Percentiles rank a stretch among this genome's conserved stretches.
phyloP scores from a whole-genome alignment of 352 stramenopile species.

The Globisporangium okanoganense region DNA sequence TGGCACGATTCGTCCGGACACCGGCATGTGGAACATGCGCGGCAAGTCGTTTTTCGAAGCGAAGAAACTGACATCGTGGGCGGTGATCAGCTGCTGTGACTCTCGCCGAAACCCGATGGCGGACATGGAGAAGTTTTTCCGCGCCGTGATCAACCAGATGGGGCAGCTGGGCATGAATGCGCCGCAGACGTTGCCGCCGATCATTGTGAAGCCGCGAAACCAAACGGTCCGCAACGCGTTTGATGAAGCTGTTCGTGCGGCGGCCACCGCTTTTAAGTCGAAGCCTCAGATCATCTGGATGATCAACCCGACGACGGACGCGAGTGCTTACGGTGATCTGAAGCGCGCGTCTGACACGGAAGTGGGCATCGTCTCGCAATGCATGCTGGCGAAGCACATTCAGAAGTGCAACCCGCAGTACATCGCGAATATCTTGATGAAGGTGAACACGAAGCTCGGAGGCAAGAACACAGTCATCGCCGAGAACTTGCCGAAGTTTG shows the following conservation, averaged over 20 bases:
- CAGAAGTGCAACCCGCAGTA: constrained; percentile 55
- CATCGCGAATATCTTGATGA: constrained; percentile 71
- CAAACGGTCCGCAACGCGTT: constrained; percentile 38
- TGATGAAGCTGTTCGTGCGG: constrained; percentile 29
- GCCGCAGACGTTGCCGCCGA: constrained; percentile 28
- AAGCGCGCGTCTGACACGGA: constrained; percentile 74
- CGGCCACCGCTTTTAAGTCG: constrained; percentile 22
- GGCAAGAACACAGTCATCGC: constrained; percentile 59
- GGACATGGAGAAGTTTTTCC: constrained; percentile 54
- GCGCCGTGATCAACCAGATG: constrained; percentile 48
- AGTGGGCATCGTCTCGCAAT: constrained; percentile 73
- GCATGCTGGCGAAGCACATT: constrained; percentile 70
- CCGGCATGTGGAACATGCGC: constrained; percentile 73
- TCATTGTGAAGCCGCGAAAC: constrained; percentile 37
- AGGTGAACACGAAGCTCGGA: constrained; percentile 78
- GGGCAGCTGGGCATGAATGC: constrained; percentile 51
- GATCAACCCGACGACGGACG: constrained; percentile 44
- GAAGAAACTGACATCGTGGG: constrained; percentile 37
- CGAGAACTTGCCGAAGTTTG: constrained; percentile 39
- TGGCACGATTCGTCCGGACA: constrained; percentile 35
- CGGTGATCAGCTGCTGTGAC: constrained; percentile 54
- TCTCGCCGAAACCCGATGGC: constrained; percentile 23
- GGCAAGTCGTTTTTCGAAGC: constrained; percentile 48
- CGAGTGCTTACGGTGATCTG: constrained; percentile 53
- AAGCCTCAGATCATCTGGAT: constrained; percentile 56